phyloP scores from a whole-genome alignment of 805 yeast species.

The Yamadazyma ubonensis region DNA sequence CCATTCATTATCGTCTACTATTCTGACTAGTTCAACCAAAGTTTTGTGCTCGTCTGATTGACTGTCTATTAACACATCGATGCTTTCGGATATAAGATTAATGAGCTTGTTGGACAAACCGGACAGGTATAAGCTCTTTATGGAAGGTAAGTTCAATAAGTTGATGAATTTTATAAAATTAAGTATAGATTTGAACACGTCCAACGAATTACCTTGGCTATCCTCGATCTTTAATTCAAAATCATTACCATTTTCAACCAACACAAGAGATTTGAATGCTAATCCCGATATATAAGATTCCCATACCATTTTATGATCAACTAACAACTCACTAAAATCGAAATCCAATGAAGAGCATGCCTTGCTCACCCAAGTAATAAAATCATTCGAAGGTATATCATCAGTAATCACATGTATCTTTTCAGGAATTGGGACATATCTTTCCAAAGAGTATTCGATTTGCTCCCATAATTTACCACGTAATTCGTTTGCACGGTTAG shows the following conservation, averaged over 20 bases:
- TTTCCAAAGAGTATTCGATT: slow-evolving; percentile 18
- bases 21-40: slow-evolving; percentile 16
- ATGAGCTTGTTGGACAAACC: slow-evolving; percentile 28
- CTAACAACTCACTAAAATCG: slow-evolving; percentile 11
- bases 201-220: slow-evolving; percentile 1
- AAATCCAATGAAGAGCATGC: slow-evolving; percentile 11
- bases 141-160: slow-evolving; percentile 18
- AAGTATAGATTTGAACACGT: slow-evolving; percentile 22
- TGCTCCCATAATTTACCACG: slow-evolving; percentile 13
- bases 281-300: slow-evolving; percentile 9
- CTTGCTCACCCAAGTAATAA: slow-evolving; percentile 10
- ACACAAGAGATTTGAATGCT: slow-evolving; percentile 2
- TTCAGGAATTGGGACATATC: slow-evolving; percentile 22
- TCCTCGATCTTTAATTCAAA: slow-evolving; percentile 2
- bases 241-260: background rate
- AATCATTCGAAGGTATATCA: slow-evolving; percentile 14
- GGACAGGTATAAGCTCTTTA: slow-evolving; percentile 25
- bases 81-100: slow-evolving; percentile 30
- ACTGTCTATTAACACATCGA: slow-evolving; percentile 21
- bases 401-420: slow-evolving; percentile 10
- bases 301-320: slow-evolving; percentile 15
- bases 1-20: slow-evolving; percentile 23
- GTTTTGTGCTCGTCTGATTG: slow-evolving; percentile 9
- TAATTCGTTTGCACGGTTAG: slow-evolving; percentile 11
- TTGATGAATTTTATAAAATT: slow-evolving; percentile 32